Base-by-base conservation (phyloP, 2,329 filamentous ascomycete species). In the Talaromyces atroroseus region DNA sequence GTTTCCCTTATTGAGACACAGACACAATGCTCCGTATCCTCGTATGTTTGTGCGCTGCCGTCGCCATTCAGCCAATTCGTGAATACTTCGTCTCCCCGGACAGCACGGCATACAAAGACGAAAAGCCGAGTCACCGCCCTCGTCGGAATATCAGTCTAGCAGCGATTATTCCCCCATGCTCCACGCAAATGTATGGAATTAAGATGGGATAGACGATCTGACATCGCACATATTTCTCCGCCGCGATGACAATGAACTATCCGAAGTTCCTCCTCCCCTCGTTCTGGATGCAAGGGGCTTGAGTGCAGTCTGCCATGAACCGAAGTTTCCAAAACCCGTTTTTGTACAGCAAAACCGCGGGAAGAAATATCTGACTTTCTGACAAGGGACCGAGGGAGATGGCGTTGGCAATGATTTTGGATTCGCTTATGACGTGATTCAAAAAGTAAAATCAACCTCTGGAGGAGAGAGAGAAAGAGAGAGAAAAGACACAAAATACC, bases 341-440 rank as follows among this genome's bases (percentile, higher is more conserved):
- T 29, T 36, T 29, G 50, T 52, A 11, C 50, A 52, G 34, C 36
- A 52, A 26, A 52, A 52, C 24, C n/a, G 24, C 18, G 50, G 50
- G 12, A 45, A 45, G 18, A 52, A 52, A 24, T 52, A 52, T 20
- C 40, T 52, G 18, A 52, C 50, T 5, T 52, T 52, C 42, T 52
- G 50, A 36, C 18, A 38, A 23, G 50, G 50, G 3, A 21, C 45
- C 18, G 45, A 52, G 23, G 50, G 50, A 12, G 34, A 40, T n/a
- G 50, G 50, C 20, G 40, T 52, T 18, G 50, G 50, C 5, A 40
- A 40, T 18, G 36, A 16, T 18, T 40, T 40, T 16, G 36, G 36
- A 3, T 11, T 40, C 5, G 36, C 36, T n/a, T 40, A 40, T 40
- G 36, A 40, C 18, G 5, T n/a, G n/a, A n/a, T n/a, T n/a, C n/a